Base-by-base conservation (phyloP, 305 asterid genomes). In the Fraxinus xanthoxyloides region DNA sequence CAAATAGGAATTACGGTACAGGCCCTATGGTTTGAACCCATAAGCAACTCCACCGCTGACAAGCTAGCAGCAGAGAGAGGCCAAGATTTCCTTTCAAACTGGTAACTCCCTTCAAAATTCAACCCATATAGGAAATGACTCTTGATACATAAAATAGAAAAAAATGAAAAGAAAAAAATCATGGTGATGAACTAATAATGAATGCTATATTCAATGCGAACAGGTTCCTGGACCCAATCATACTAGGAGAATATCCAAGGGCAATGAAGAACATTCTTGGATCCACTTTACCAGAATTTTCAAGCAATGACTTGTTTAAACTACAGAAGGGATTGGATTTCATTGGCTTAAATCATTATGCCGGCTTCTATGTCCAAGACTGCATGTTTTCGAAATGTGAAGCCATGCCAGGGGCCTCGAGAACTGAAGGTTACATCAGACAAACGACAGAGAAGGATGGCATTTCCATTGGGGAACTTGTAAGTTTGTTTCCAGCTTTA, bases 191-290 rank as follows among this genome's bases (percentile, higher is more conserved):
- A 26, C 21, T 67, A 67, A 67, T 30, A 26, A 67, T 26, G 38
- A 10, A 28, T 28, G 3, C 74, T 2, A 26, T 10, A 26, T 28
- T 30, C 3, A 67, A 67, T 67, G 74, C 2, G 0, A 7, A 82
- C 88, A 92, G 96, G 94, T 85, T 90, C 84, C 81, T 90, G 77
- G 94, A 92, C 82, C 94, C 94, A 12, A 83, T 92, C 76, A 78
- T 88, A 73, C 83, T 84, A n/a, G 93, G 93, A 85, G 77, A 79
- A 83, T 90, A 92, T 90, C 96, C 96, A 17, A 83, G 48, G 23
- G 90, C 88, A 80, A 92, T 92, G 96, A 83, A 40, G 38, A 75
- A 76, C 8, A 34, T 89, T 78, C 82, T 92, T 21, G 87, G 90
- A 80, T 32, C 88, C 7, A 34, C 19, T 69, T 82, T 92, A 79